Conservation (phyloP, 116 monocot genomes). For the Posidonia oceanica region DNA sequence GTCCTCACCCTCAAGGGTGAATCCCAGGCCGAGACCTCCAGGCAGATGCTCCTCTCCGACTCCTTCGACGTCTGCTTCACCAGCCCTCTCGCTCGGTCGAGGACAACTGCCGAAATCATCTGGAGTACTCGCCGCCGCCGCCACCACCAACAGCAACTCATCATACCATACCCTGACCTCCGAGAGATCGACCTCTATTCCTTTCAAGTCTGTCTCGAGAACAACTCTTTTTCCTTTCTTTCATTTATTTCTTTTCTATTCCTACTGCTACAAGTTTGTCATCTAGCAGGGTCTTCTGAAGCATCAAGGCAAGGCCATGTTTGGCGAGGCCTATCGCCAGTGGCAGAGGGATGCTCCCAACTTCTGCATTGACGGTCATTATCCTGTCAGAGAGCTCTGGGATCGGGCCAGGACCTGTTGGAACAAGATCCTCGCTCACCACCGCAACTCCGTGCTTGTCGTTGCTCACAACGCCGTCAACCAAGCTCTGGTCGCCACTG, state of each 20-base stretch:
- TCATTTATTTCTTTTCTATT: not conserved
- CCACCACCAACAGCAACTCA: slow-evolving; percentile 19
- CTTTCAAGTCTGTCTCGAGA: slow-evolving; percentile 47
- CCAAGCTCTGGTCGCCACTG: slow-evolving; percentile 80
- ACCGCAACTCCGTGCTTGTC: slow-evolving; percentile 78
- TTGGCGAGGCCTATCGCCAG: slow-evolving; percentile 41
- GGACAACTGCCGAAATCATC: slow-evolving; percentile 83
- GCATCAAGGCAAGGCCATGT: slow-evolving; percentile 71
- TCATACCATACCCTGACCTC: slow-evolving; percentile 58
- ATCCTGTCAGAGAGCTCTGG: slow-evolving; percentile 90
- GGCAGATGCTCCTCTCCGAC: slow-evolving; percentile 77
- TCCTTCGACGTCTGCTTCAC: slow-evolving; percentile 94
- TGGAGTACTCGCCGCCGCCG: slow-evolving; percentile 51
- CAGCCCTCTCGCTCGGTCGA: slow-evolving; percentile 70
- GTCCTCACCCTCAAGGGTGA: slow-evolving; percentile 83
- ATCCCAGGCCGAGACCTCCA: slow-evolving; percentile 79
- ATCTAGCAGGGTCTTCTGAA: slow-evolving; percentile 63
- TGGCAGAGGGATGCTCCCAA: slow-evolving; percentile 88
- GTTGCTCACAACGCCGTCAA: slow-evolving; percentile 97
- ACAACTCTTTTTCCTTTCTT: not conserved
- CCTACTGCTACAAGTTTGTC: not conserved
- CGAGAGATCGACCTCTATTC: slow-evolving; percentile 97
- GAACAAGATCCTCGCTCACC: slow-evolving; percentile 60
- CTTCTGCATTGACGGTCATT: slow-evolving; percentile 84
- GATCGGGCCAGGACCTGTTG: slow-evolving; percentile 60